Base-by-base conservation (phyloP, 1,139 yeast genomes). In the Pichia sp. region DNA sequence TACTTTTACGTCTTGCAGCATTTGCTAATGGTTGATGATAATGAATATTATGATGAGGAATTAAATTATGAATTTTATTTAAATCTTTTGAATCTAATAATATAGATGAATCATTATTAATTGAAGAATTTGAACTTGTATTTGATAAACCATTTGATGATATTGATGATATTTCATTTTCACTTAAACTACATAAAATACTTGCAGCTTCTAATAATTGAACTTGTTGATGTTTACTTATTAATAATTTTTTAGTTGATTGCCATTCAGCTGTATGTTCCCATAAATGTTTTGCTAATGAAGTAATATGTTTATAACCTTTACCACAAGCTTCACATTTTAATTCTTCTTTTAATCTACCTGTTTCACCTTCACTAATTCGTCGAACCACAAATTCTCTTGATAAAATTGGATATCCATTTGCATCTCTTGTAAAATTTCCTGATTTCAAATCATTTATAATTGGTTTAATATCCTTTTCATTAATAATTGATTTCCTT, bases 211-310 rank as follows among this genome's bases (percentile, higher is more conserved):
- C 95, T 40, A 87, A 70, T 34, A 87, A 69, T 63, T 87, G 96
- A 6, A 87, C 96, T 62, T 87, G 95, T 62, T 87, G 96, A 62
- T 87, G 96, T 62, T 87, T 87, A n/a, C 90, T 81, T 39, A 87
- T 85, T 37, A 83, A 67, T 42, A 87, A 69, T 59, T 83, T 84
- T 53, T 85, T 82, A 2, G 95, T 87, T 57, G 82, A 82, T 58
- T 81, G 84, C 95, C 95, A 87, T 61, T 87, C 95, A 0, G 95
- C 95, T 0, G 96, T 87, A 61, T 87, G 96, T 73, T 79, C 85
- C 85, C 95, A 90, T 59, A 71, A 70, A 66, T 74, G 89, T 73
- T 76, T 87, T 54, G 74, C 95, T 50, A 86, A 70, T 23, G 92
- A 82, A 2, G 90, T 80, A 9, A 86, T 82, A 64, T 86, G 96